These are phyloP conservation scores for Plectosphaerella plurivora DNA, from an alignment of 2,329 filamentous ascomycete species.

Conservation along the genomic window DNA sequence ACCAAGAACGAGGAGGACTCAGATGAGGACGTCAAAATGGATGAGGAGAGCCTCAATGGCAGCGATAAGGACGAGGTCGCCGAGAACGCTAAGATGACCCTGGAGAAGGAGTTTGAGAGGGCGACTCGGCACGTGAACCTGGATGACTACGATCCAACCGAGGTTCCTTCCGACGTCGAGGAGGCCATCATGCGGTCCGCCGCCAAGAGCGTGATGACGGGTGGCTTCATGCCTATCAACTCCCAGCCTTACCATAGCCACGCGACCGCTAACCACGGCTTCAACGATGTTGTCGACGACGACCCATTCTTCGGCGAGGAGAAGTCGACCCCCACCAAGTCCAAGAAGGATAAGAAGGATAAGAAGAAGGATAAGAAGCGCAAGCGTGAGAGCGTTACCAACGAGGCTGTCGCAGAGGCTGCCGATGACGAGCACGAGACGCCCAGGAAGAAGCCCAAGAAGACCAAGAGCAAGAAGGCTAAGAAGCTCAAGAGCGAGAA, in stretches of 20 bases:
- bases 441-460: neutral
- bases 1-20: too few relatives aligned
- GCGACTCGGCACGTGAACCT: too few relatives aligned
- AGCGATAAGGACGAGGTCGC: too few relatives aligned
- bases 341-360: neutral
- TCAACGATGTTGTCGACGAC: neutral
- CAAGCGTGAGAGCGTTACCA: neutral
- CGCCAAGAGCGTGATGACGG: neutral
- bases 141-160: too few relatives aligned
- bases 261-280: neutral
- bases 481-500: neutral
- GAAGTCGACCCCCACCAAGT: neutral
- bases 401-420: neutral
- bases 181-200: neutral
- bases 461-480: neutral
- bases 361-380: neutral
- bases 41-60: too few relatives aligned
- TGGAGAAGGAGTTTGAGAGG: too few relatives aligned
- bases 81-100: too few relatives aligned
- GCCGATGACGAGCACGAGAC: neutral
- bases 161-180: neutral
- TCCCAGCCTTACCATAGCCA: neutral
- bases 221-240: neutral
- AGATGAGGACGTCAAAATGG: too few relatives aligned
- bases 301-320: neutral